Percentiles rank a stretch among this genome's conserved stretches.
Evolutionary conservation across 2,329 filamentous ascomycete genomes (phyloP).

Genomic region (Alternaria rosae): DNA sequence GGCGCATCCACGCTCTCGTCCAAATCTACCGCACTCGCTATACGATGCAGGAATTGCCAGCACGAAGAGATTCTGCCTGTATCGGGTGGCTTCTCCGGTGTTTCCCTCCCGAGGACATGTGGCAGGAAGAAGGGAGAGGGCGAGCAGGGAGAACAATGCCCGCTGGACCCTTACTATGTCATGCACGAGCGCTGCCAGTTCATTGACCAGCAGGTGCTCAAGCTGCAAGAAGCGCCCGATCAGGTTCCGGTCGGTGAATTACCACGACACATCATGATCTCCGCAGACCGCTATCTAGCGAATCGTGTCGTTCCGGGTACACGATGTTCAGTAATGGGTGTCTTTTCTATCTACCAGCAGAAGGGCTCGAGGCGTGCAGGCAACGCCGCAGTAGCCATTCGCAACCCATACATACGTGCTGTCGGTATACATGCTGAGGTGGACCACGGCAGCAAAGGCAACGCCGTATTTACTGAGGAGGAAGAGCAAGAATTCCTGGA

Average conservation of each 20-base stretch:
- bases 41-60: conserved; percentile 88
- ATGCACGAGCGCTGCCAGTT: conserved; percentile 93
- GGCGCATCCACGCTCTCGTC: conserved; percentile 96
- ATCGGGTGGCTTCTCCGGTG: conserved; percentile 83
- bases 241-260: conserved; percentile 97
- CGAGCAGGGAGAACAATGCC: conserved; percentile 77
- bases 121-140: conserved; percentile 68
- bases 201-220: conserved; percentile 97
- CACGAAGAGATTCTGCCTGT: conserved; percentile 75
- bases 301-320: conserved; percentile 96
- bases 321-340: conserved; percentile 92
- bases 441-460: conserved; percentile 87
- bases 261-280: conserved; percentile 91
- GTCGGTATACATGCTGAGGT: conserved; percentile 91
- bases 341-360: conserved; percentile 97
- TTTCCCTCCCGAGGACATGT: conserved; percentile 84
- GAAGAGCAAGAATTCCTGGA: conserved; percentile 97
- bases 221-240: conserved; percentile 95
- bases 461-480: conserved; percentile 85
- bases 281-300: conserved; percentile 93
- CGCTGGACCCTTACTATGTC: conserved; percentile 94
- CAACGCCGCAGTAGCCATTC: conserved; percentile 87
- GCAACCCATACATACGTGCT: conserved; percentile 91
- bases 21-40: conserved; percentile 85
- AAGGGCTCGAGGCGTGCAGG: conserved; percentile 82